phyloP scores from a whole-genome alignment of 495 filamentous ascomycete species.

The Cenococcum geophilum region DNA sequence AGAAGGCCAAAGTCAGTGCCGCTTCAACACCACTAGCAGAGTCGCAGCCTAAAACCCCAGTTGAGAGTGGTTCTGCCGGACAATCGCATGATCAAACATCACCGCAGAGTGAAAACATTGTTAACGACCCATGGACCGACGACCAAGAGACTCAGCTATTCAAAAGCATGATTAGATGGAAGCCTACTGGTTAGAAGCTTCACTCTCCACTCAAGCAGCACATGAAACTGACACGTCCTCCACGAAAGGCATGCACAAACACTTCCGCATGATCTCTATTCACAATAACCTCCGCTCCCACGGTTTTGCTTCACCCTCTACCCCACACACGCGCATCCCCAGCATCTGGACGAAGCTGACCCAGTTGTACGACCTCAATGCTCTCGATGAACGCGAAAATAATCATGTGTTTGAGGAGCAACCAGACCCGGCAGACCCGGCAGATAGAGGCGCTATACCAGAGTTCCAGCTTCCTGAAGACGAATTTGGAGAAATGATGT shows the following conservation, averaged over 20 bases:
- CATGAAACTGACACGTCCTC: conserved; percentile 9
- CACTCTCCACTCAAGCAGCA: neutral
- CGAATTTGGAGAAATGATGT: conserved; percentile 71
- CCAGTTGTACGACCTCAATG: conserved; percentile 79
- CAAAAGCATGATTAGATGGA: conserved; percentile 86
- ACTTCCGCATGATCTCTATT: conserved; percentile 91
- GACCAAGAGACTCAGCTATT: conserved; percentile 89
- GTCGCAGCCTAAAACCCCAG: conserved; percentile 29
- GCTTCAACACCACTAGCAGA: conserved; percentile 31
- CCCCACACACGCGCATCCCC: conserved; percentile 74
- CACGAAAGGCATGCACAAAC: conserved; percentile 86
- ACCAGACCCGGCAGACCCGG: conserved; percentile 45
- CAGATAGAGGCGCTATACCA: conserved; percentile 55
- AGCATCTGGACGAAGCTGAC: conserved; percentile 87
- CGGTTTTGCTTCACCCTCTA: conserved; percentile 61
- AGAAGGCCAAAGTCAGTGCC: conserved; percentile 30
- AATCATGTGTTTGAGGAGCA: conserved; percentile 18
- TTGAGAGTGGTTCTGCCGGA: conserved; percentile 10
- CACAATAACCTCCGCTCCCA: conserved; percentile 79
- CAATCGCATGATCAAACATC: conserved; percentile 21
- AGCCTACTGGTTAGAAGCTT: conserved; percentile 67
- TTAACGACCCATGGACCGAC: conserved; percentile 83
- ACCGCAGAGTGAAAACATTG: conserved; percentile 30
- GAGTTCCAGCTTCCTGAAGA: conserved; percentile 71
- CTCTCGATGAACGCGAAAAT: conserved; percentile 73